Conservation (phyloP, 2,329 filamentous ascomycete species). For the Ascochyta viciae-villosae region DNA sequence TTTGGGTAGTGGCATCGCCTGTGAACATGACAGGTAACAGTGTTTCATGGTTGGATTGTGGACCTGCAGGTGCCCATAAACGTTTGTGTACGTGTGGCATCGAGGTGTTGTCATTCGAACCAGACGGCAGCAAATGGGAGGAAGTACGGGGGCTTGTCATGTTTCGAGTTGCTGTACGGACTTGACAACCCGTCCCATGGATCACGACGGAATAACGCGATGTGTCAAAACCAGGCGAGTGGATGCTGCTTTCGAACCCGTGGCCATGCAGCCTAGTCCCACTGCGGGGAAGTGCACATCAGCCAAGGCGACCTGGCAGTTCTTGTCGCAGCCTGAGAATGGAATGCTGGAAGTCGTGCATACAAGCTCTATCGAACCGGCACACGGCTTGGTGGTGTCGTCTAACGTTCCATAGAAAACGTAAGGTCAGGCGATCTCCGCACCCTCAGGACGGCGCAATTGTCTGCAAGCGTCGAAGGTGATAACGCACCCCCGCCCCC, state of each 20-base stretch:
- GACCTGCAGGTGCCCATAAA: neutral
- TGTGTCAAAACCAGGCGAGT: conserved; percentile 14
- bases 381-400: conserved; percentile 11
- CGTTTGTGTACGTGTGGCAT: neutral
- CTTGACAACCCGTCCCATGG: neutral
- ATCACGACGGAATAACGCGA: conserved; percentile 4
- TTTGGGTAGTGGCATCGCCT: conserved; percentile 3
- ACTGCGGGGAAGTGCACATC: conserved; percentile 17
- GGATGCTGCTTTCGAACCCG: conserved; percentile 6
- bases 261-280: conserved; percentile 10
- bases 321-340: neutral
- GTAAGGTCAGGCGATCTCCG: conserved; percentile 35
- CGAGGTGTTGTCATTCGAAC: neutral
- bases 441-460: conserved; percentile 21
- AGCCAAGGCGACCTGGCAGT: conserved; percentile 9
- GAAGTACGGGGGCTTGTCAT: neutral
- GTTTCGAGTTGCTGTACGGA: neutral
- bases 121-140: too few relatives aligned
- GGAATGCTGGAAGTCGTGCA: conserved; percentile 11
- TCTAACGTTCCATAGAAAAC: neutral
- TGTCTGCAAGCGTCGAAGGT: conserved; percentile 24
- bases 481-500: conserved; percentile 25
- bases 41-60: neutral
- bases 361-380: conserved; percentile 17
- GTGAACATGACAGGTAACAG: conserved; percentile 1